Percentiles rank a stretch among this genome's conserved stretches.
These are phyloP conservation scores for Leptographium procerum DNA, from an alignment of 2,329 filamentous ascomycete genomes.

Conservation along the genomic window DNA sequence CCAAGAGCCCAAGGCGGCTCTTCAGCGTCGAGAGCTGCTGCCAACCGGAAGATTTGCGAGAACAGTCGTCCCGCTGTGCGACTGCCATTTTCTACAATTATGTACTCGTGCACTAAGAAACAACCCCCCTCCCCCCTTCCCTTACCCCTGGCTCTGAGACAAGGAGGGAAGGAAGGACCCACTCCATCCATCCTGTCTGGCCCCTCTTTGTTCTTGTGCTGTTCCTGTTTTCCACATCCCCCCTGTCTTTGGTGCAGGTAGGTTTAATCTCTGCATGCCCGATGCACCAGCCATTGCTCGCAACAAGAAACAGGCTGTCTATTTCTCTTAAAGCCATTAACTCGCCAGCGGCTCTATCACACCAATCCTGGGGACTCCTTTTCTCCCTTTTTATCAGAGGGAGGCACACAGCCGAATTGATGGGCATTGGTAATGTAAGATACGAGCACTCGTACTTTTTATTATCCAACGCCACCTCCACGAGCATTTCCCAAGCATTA, in stretches of 20 bases:
- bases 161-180: not conserved
- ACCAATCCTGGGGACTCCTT: not conserved
- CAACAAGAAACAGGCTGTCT: not conserved
- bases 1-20: not conserved
- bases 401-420: not conserved
- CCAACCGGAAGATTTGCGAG: not conserved
- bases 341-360: not conserved
- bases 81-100: not conserved
- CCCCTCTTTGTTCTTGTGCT: constrained; percentile 1
- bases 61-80: not conserved
- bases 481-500: not conserved
- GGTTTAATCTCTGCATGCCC: not conserved
- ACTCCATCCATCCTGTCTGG: not conserved
- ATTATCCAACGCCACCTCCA: not conserved
- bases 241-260: not conserved
- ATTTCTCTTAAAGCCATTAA: no score
- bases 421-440: not conserved
- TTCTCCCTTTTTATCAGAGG: no score
- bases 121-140: not conserved
- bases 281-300: not conserved
- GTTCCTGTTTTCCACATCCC: not conserved
- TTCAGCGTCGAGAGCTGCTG: not conserved
- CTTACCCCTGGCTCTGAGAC: not conserved
- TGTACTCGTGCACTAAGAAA: not conserved
- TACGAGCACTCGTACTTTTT: no score